Evolutionary conservation across 2,329 filamentous ascomycete species (phyloP).

Genomic region (Biscogniauxia sp.): DNA sequence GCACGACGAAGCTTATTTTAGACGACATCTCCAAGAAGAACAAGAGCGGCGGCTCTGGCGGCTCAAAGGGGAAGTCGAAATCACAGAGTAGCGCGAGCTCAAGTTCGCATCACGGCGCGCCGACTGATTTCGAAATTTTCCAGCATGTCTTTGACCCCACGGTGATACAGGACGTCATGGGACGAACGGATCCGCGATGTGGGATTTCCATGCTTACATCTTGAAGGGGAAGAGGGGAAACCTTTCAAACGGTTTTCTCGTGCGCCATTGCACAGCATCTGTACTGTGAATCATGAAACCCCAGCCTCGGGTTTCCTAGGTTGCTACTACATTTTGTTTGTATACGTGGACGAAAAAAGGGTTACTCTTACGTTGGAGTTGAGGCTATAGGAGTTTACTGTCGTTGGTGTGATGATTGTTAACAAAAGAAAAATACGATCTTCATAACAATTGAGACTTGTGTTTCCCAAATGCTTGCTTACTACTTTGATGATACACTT

Average conservation of each 20-base stretch:
- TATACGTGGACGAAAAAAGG: neutral
- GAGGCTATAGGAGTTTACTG: neutral
- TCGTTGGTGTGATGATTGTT: neutral
- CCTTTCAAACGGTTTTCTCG: slow-evolving; percentile 17
- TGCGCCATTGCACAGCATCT: slow-evolving; percentile 28
- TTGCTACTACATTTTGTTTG: neutral
- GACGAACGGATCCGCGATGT: slow-evolving; percentile 53
- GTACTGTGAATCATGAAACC: slow-evolving; percentile 22
- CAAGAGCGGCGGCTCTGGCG: slow-evolving; percentile 27
- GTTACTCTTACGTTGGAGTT: neutral
- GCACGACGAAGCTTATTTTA: slow-evolving; percentile 50
- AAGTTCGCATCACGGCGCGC: slow-evolving; percentile 23
- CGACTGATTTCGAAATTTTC: slow-evolving; percentile 53
- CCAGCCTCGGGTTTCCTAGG: slow-evolving; percentile 23
- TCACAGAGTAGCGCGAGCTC: slow-evolving; percentile 32
- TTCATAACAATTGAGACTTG: neutral
- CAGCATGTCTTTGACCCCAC: slow-evolving; percentile 47
- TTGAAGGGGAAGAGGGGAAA: slow-evolving; percentile 4
- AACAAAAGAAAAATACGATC: neutral
- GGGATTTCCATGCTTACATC: slow-evolving; percentile 45
- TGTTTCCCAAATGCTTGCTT: neutral
- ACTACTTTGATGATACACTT: neutral
- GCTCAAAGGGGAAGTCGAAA: slow-evolving; percentile 32
- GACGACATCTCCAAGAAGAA: slow-evolving; percentile 56
- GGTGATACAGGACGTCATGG: slow-evolving; percentile 50